phyloP scores from a whole-genome alignment of 495 filamentous ascomycete genomes.

The Hypoxylon fuscum region DNA sequence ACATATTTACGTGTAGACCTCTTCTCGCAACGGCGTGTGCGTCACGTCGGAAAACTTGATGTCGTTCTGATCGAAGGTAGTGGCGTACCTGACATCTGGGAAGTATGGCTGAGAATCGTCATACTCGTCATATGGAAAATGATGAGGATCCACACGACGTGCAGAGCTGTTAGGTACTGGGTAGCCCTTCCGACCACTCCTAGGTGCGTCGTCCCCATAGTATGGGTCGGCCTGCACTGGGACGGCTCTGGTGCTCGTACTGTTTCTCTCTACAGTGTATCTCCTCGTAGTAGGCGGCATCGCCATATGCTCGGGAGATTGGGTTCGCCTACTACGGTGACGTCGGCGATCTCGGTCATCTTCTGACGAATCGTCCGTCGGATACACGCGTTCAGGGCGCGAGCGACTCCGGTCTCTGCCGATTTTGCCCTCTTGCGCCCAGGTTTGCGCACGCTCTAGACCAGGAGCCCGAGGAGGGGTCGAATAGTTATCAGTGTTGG shows the following conservation, averaged over 20 bases:
- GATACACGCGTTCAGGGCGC: slow-evolving; percentile 23
- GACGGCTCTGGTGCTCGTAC: slow-evolving; percentile 15
- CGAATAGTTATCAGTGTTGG: slow-evolving; percentile 34
- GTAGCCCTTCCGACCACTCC: slow-evolving; percentile 33
- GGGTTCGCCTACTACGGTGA: slow-evolving; percentile 36
- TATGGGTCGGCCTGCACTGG: slow-evolving; percentile 29
- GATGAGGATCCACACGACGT: slow-evolving; percentile 28
- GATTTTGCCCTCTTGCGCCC: slow-evolving; percentile 24
- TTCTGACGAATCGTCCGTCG: slow-evolving; percentile 40
- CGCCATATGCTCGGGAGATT: slow-evolving; percentile 37
- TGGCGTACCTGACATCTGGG: slow-evolving; percentile 30
- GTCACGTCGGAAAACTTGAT: slow-evolving; percentile 26
- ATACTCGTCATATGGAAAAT: slow-evolving; percentile 31
- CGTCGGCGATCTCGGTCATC: slow-evolving; percentile 39
- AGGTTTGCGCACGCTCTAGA: slow-evolving; percentile 36
- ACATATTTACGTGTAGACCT: slow-evolving; percentile 5
- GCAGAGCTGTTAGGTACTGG: slow-evolving; percentile 37
- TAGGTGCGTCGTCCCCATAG: slow-evolving; percentile 28
- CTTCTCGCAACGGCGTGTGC: slow-evolving; percentile 21
- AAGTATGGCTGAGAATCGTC: slow-evolving; percentile 27
- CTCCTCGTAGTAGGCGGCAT: slow-evolving; percentile 16
- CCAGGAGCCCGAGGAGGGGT: slow-evolving; percentile 28
- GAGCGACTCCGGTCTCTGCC: slow-evolving; percentile 42
- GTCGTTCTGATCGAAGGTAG: slow-evolving; percentile 14
- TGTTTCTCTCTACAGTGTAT: slow-evolving; percentile 25